Conservation (phyloP, 345 rosid genomes). For the Lepidium didymum region DNA sequence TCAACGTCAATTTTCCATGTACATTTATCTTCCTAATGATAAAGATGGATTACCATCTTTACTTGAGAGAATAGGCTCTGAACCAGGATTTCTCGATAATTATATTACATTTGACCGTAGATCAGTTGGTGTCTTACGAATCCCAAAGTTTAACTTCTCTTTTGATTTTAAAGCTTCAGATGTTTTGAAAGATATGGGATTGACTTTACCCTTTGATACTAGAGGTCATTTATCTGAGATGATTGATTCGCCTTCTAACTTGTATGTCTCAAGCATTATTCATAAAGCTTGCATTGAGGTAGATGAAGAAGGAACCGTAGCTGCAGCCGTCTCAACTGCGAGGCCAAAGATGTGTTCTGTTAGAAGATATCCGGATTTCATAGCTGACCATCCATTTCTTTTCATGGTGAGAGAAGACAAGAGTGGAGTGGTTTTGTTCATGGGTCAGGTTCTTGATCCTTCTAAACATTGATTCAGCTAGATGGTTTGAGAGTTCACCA, state of each 20-base stretch:
- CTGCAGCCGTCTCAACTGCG: slow-evolving; percentile 43
- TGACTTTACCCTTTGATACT: slow-evolving; percentile 37
- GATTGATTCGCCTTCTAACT: slow-evolving; percentile 31
- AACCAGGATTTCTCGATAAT: slow-evolving; percentile 38
- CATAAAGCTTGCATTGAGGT: slow-evolving; percentile 50
- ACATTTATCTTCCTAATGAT: slow-evolving; percentile 54
- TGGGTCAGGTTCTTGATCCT: slow-evolving; percentile 45
- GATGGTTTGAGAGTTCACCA: no score
- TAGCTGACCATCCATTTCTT: slow-evolving; percentile 64
- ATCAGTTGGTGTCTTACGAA: slow-evolving; percentile 33
- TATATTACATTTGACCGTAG: slow-evolving; percentile 30
- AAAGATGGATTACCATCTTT: slow-evolving; percentile 46
- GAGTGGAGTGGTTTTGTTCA: slow-evolving; percentile 47
- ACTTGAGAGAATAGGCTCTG: slow-evolving; percentile 36
- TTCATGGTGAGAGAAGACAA: slow-evolving; percentile 50
- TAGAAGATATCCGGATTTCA: slow-evolving; percentile 22
- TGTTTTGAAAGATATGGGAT: slow-evolving; percentile 38
- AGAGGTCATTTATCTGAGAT: slow-evolving; percentile 43
- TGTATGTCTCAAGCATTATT: slow-evolving; percentile 37
- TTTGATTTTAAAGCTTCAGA: slow-evolving; percentile 41
- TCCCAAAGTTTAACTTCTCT: slow-evolving; percentile 50
- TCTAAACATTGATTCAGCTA: not conserved
- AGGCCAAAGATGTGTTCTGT: no score
- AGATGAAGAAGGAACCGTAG: slow-evolving; percentile 60
- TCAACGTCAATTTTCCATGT: slow-evolving; percentile 54